Evolutionary conservation across 2,329 filamentous ascomycete species (phyloP), one percentile per base, ranked within the genome.

Genomic region (Xylariaceae sp.): DNA sequence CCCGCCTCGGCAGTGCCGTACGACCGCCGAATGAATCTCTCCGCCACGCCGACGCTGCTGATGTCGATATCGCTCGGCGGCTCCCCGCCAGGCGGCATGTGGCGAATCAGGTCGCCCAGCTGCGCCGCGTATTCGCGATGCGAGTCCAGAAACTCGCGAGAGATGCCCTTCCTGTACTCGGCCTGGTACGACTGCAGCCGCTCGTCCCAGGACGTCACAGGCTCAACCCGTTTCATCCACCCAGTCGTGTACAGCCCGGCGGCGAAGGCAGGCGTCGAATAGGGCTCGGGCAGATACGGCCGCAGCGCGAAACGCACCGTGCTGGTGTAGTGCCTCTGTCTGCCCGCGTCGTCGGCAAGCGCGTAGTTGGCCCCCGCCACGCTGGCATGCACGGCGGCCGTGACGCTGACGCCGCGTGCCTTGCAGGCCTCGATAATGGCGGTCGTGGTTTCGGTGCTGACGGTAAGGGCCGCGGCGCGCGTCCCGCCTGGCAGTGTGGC

Each of bases 1-100:
- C 36, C 48, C 24, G 33, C 38, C 32, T 40, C 37, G 10, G 34
- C 5, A 14, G 36, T 37, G 16, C 49, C 43, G 30, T 55, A 56
- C 5, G 41, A 43, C 10, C 42, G 49, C 14, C 38, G 30, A n/a
- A 54, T 33, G n/a, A 50, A 27, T 17, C 44, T 46, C 31, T 53
- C 50, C 4, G 43, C 43, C 7, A 44, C 19, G 3, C 48, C 49
- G 15, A 55, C 39, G 29, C 43, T 53, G 41, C 48, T 51, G 29
- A 55, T 41, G 14, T 51, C 52, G 5, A 57, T 44, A 32, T 57
- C 54, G 16, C 53, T 54, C 5, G 51, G 54, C 16, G 41, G 50
- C 15, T 38, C 41, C 17, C 28, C 17, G 28, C 10, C 36, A 5
- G 39, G 40, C 13, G 44, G 35, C 16, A 44, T 24, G 25, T 41